These are phyloP conservation scores for Pleurotus tuoliensis DNA, from an alignment of 768 basidiomycete genomes.

Conservation along the genomic window DNA sequence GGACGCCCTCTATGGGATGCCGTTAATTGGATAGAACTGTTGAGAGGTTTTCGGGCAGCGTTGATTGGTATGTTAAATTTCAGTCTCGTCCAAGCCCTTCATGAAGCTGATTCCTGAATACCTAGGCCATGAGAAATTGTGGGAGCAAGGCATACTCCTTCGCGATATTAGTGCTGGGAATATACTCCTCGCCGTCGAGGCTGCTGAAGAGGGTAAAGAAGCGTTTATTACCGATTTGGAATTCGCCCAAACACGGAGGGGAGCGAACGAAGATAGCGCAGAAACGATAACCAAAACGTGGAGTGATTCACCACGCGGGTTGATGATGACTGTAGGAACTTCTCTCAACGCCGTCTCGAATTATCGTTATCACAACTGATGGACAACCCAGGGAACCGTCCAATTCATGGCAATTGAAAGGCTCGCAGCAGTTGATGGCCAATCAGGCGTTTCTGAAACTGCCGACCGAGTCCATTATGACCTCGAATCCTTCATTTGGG, in stretches of 20 bases:
- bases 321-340: neutral
- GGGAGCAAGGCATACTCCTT: neutral
- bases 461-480: slow-evolving; percentile 1
- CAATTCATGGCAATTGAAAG: slow-evolving; percentile 6
- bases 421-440: neutral
- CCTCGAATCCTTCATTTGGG: slow-evolving; percentile 9
- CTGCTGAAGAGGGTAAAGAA: neutral
- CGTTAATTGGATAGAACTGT: slow-evolving; percentile 12
- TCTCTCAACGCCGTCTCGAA: neutral
- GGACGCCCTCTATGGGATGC: slow-evolving; percentile 18
- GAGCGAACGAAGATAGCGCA: neutral
- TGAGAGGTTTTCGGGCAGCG: slow-evolving; percentile 12
- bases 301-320: neutral
- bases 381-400: neutral
- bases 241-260: neutral
- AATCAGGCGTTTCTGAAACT: neutral
- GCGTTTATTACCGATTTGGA: slow-evolving; percentile 6
- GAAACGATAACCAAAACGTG: neutral
- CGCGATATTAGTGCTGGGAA: slow-evolving; percentile 5
- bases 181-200: neutral
- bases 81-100: neutral
- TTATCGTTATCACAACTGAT: neutral
- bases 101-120: neutral
- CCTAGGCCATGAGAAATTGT: neutral
- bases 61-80: slow-evolving; percentile 5